A percentile compares a stretch with the other conserved stretches of the same genome.
Evolutionary conservation across 257 asterid species (phyloP).

Genomic region (Leonotis leonurus): DNA sequence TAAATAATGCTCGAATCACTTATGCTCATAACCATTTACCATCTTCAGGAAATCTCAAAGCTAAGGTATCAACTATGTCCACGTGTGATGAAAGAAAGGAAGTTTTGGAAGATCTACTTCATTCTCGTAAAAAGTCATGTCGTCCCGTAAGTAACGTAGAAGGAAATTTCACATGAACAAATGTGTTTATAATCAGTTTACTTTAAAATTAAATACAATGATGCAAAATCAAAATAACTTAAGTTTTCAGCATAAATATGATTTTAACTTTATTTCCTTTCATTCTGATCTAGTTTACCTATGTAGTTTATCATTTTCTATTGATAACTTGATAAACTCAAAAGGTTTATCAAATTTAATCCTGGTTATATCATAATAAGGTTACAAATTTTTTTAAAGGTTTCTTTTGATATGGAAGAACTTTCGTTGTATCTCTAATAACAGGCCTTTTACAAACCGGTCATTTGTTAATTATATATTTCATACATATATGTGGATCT

Average conservation of each 20-base stretch:
- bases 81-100: conserved; percentile 81
- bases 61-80: conserved; percentile 84
- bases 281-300: neutral
- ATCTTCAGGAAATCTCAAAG: conserved; percentile 71
- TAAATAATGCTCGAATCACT: neutral
- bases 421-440: neutral
- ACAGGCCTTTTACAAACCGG: neutral
- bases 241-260: neutral
- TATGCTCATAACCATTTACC: neutral
- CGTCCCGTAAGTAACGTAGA: conserved; percentile 54
- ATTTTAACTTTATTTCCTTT: neutral
- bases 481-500: neutral
- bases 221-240: neutral
- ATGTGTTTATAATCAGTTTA: neutral
- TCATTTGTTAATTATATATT: neutral
- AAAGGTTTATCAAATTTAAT: neutral
- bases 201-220: neutral
- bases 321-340: too few relatives aligned
- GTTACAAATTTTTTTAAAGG: neutral
- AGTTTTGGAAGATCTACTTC: conserved; percentile 94
- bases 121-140: conserved; percentile 71
- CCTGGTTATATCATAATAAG: neutral
- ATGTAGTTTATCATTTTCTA: neutral
- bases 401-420: neutral
- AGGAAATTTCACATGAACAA: neutral